Base-by-base conservation (phyloP, 371 early-diverging fungal genomes). In the Mucor saturninus region DNA sequence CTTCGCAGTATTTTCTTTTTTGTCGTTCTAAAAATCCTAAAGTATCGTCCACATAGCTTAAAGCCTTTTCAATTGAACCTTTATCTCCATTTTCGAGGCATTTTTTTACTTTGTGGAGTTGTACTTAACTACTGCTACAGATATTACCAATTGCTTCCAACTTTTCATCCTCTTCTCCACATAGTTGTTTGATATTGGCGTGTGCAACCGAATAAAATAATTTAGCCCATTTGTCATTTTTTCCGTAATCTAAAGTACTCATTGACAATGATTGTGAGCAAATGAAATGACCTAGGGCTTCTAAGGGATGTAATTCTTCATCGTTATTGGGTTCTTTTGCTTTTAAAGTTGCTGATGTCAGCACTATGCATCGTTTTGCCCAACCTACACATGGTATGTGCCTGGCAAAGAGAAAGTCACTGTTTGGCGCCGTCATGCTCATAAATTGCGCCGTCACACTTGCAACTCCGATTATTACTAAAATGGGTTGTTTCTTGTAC, bases 1-100 rank as follows among this genome's bases (percentile, higher is more conserved):
- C 64, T 40, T 64, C 56, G 50, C 56, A 62, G 56, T 62, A 56
- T 62, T 62, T 62, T 38, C 55, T 62, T 62, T 43, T 62, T 32
- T 62, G 51, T 56, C 56, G 64, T 45, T 64, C 57, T 40, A 52
- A 57, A 46, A 64, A 64, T 37, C 26, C 42, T 52, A 43, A 57
- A 64, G 53, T 42, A 53, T 48, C 53, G 11, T 49, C 50, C 57
- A 64, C 64, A 64, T 64, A 64, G 58, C 58, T 53, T 53, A 64
- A 52, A 52, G 58, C 29, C 45, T 57, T 62, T 62, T 62, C 29
- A 28, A 32, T 56, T 64, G 64, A 64, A 38, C 31, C 57, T 57
- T 51, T 40, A 35, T 54, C 64, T 57, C 48, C 46, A 57, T 49
- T 49, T 53, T 64, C 58, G 32, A 64, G 58, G 64, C 56, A 62